Conservation (phyloP, 192 early-diverging fungal genomes). For the Entomortierella beljakovae region DNA sequence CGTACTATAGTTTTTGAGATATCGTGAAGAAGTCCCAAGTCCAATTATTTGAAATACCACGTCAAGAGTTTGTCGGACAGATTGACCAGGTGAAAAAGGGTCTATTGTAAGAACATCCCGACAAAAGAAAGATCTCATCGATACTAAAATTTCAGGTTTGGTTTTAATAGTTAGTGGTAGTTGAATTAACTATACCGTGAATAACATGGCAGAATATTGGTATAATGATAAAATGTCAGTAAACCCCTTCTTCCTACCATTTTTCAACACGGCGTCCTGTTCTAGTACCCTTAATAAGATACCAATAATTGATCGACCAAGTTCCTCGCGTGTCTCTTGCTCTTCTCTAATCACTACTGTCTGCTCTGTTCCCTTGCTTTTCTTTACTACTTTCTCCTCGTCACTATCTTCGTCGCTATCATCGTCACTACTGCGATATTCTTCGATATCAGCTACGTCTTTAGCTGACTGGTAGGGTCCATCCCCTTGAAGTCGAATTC, state of each 20-base stretch:
- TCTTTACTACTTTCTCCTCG: no score
- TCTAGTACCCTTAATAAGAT: slow-evolving; percentile 32
- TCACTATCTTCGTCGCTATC: not conserved
- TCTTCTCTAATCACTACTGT: slow-evolving; percentile 6
- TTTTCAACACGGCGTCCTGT: slow-evolving; percentile 28
- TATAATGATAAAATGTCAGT: no score
- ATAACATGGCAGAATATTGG: no score
- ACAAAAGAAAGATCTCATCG: slow-evolving; percentile 24
- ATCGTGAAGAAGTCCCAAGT: slow-evolving; percentile 24
- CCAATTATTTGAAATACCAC: slow-evolving; percentile 25
- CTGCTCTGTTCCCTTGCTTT: not conserved
- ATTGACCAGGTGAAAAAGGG: slow-evolving; percentile 1
- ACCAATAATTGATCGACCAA: slow-evolving; percentile 37
- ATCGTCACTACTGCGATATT: not conserved
- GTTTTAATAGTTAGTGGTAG: not conserved
- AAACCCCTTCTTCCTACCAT: slow-evolving; percentile 13
- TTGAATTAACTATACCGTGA: no score
- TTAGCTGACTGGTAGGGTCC: not conserved
- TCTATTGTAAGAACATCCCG: slow-evolving; percentile 15
- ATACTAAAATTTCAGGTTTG: slow-evolving; percentile 5
- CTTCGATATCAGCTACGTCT: not conserved
- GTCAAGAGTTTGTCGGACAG: slow-evolving; percentile 16
- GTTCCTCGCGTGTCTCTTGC: slow-evolving; percentile 31
- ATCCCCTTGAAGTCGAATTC: slow-evolving; percentile 10
- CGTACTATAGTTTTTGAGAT: no score